Percentiles rank a stretch among this genome's conserved stretches.
Conservation (phyloP, 495 filamentous ascomycete species). For the Penicillium lagena region DNA sequence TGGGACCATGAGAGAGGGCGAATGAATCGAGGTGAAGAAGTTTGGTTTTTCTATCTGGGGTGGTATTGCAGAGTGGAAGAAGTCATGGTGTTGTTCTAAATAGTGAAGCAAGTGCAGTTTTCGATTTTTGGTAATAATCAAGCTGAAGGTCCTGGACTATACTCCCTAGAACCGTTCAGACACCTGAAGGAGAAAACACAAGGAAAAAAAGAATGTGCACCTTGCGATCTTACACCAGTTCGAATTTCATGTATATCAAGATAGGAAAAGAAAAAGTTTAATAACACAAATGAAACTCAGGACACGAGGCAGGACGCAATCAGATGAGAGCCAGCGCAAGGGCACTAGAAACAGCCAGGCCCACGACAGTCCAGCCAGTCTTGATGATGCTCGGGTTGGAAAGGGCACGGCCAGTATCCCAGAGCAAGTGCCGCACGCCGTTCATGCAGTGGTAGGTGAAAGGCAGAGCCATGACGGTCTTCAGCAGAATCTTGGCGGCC, state of each 20-base stretch:
- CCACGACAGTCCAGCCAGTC: constrained; percentile 71
- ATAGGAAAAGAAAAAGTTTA: constrained; percentile 23
- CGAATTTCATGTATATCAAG: constrained; percentile 14
- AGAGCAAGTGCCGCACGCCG: constrained; percentile 82
- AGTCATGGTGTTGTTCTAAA: too few relatives aligned
- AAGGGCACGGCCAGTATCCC: constrained; percentile 70
- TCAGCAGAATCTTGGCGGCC: constrained; percentile 62
- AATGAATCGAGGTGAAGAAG: too few relatives aligned
- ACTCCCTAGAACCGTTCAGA: too few relatives aligned
- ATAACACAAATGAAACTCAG: constrained; percentile 33
- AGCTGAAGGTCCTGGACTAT: too few relatives aligned
- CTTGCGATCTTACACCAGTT: constrained; percentile 18
- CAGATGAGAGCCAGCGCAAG: constrained; percentile 53
- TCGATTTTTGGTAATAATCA: too few relatives aligned
- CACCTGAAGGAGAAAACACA: background rate
- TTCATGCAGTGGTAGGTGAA: constrained; percentile 86
- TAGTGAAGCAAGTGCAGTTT: too few relatives aligned
- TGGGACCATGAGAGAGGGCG: too few relatives aligned
- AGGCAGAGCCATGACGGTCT: constrained; percentile 67
- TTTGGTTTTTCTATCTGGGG: too few relatives aligned
- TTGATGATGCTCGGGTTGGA: constrained; percentile 63
- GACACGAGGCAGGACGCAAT: constrained; percentile 15
- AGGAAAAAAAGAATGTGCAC: constrained; percentile 8
- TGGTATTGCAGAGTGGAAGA: too few relatives aligned
- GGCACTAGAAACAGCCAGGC: constrained; percentile 55